Evolutionary conservation across 768 basidiomycete genomes (phyloP).

Genomic region (Boletus bicolor): DNA sequence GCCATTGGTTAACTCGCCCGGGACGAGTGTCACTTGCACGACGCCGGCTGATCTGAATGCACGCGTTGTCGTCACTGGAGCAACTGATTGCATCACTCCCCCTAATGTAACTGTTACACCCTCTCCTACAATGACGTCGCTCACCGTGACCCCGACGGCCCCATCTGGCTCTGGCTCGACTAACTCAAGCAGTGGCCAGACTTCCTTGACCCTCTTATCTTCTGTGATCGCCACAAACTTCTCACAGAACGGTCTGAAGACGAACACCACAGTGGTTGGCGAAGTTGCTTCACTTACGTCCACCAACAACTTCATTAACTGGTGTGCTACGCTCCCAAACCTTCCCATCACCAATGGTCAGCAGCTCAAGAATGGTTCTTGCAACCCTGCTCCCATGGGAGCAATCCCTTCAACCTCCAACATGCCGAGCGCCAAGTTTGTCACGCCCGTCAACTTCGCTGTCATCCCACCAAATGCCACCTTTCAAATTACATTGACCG

Average conservation of each 20-base stretch:
- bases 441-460: constrained; percentile 42
- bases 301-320: constrained; percentile 75
- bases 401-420: constrained; percentile 46
- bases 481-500: constrained; percentile 53
- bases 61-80: constrained; percentile 42
- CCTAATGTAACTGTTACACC: constrained; percentile 17
- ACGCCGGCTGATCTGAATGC: constrained; percentile 44
- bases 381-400: constrained; percentile 64
- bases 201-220: constrained; percentile 39
- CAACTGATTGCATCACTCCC: constrained; percentile 20
- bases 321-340: constrained; percentile 45
- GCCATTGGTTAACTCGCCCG: constrained; percentile 47
- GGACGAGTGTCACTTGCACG: constrained; percentile 52
- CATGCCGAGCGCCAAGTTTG: constrained; percentile 57
- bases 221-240: constrained; percentile 56
- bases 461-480: constrained; percentile 41
- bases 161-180: constrained; percentile 11
- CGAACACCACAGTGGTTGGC: constrained; percentile 33
- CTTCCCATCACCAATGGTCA: constrained; percentile 61
- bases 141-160: neutral
- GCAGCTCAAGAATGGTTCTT: constrained; percentile 50
- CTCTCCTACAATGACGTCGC: constrained; percentile 7
- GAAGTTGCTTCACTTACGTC: constrained; percentile 59
- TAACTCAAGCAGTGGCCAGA: constrained; percentile 22
- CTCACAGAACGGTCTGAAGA: constrained; percentile 45